Conservation (phyloP, 2,329 filamentous ascomycete genomes). For the Fusarium redolens region DNA sequence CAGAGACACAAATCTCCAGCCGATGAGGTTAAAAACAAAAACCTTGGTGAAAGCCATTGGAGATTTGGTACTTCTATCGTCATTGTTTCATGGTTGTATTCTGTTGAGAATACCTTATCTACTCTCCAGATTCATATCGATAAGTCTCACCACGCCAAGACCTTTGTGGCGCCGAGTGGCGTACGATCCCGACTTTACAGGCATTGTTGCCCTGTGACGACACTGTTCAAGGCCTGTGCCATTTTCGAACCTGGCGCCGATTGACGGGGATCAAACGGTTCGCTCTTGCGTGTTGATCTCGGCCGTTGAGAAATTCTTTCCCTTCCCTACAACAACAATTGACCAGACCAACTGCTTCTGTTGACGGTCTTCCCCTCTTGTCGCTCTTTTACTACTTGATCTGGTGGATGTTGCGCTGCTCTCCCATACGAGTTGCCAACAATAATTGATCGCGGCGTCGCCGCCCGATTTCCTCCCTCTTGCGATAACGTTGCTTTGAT, state of each 20-base stretch:
- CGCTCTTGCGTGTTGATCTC: constrained; percentile 11
- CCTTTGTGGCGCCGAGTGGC: constrained; percentile 39
- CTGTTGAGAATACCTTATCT: neutral
- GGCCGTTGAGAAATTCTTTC: constrained; percentile 26
- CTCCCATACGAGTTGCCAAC: constrained; percentile 21
- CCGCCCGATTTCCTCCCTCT: constrained; percentile 31
- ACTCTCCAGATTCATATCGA: neutral
- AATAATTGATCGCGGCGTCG: constrained; percentile 38
- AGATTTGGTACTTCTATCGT: neutral
- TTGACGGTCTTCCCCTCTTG: neutral
- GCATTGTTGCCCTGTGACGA: constrained; percentile 45
- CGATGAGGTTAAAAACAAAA: constrained; percentile 26
- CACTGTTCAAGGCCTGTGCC: constrained; percentile 40
- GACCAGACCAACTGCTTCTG: neutral
- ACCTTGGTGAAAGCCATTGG: constrained; percentile 1
- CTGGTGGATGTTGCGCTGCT: constrained; percentile 13
- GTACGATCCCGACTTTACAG: constrained; percentile 27
- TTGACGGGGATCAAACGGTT: constrained; percentile 19
- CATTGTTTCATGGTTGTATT: neutral
- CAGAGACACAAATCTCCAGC: constrained; percentile 25
- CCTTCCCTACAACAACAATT: constrained; percentile 6
- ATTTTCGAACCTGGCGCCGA: constrained; percentile 31
- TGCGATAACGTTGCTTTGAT: constrained; percentile 27
- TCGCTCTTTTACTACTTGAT: constrained; percentile 2
- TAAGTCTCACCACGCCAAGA: constrained; percentile 25